A percentile compares a stretch with the other conserved stretches of the same genome.
phyloP scores from a whole-genome alignment of 345 rosid species.

The Arabidopsis suecica region DNA sequence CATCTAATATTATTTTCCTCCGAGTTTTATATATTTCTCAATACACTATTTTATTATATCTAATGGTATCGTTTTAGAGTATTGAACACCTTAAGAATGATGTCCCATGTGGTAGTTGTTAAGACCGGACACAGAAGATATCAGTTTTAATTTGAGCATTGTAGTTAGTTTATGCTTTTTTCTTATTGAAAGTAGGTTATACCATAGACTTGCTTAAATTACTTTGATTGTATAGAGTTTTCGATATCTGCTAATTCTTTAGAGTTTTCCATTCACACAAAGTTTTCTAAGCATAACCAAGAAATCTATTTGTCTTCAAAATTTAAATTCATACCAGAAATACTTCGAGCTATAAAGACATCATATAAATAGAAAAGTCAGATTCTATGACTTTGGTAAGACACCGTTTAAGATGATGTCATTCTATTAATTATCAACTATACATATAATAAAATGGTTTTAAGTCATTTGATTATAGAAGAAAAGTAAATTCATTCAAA shows the following conservation, averaged over 20 bases:
- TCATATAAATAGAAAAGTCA: background rate
- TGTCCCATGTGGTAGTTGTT: constrained; percentile 45
- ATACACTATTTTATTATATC: constrained; percentile 18
- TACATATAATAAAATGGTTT: background rate
- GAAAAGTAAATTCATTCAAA: background rate
- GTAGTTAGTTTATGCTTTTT: constrained; percentile 3
- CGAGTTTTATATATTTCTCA: constrained; percentile 30
- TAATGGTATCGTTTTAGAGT: constrained; percentile 30
- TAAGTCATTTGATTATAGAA: background rate
- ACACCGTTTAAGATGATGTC: background rate
- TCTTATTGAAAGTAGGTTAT: background rate
- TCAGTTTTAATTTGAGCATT: constrained; percentile 23
- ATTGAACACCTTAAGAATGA: constrained; percentile 37
- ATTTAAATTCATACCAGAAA: constrained; percentile 8
- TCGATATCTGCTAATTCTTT: background rate
- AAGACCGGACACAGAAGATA: constrained; percentile 21
- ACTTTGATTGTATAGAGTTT: background rate
- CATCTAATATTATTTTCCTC: constrained; percentile 41
- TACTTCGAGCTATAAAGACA: constrained; percentile 16
- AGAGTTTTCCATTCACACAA: constrained; percentile 5
- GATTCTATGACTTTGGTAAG: constrained; percentile 10
- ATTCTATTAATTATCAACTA: background rate
- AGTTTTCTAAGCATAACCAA: constrained; percentile 20
- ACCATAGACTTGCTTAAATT: constrained; percentile 10
- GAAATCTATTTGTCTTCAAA: constrained; percentile 3